Percentiles rank a stretch among this genome's conserved stretches.
phyloP scores from a whole-genome alignment of 1,284 basidiomycete species.

The Thecaphora thlaspeos region DNA sequence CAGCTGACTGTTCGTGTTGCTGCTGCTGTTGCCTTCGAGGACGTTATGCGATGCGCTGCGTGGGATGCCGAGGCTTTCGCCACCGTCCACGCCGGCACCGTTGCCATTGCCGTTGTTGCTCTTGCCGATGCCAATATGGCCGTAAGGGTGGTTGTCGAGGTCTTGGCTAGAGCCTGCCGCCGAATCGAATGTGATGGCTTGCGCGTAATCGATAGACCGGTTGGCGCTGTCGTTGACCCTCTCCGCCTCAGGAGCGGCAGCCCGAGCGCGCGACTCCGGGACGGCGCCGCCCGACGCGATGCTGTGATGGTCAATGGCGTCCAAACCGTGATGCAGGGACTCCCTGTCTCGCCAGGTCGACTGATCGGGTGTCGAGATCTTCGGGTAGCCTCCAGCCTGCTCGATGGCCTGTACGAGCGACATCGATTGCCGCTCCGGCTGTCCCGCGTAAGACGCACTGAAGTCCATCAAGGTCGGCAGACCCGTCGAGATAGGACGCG shows the following conservation, averaged over 20 bases:
- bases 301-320: neutral
- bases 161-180: no score
- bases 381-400: conserved; percentile 3
- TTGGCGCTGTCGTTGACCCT: neutral
- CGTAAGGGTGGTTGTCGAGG: neutral
- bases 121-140: neutral
- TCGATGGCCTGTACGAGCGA: conserved; percentile 36
- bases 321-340: neutral
- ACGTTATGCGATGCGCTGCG: conserved; percentile 5
- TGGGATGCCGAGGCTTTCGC: neutral
- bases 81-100: neutral
- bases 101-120: no score
- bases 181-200: no score
- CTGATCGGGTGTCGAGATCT: neutral
- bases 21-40: conserved; percentile 2
- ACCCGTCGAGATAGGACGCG: conserved; percentile 21
- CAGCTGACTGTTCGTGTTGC: neutral
- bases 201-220: neutral
- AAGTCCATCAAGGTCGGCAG: conserved; percentile 43
- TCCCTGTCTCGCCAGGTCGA: neutral
- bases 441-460: conserved; percentile 6
- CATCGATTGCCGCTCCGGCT: conserved; percentile 21
- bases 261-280: no score
- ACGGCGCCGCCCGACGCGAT: neutral
- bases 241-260: neutral